These are phyloP conservation scores for Salix exigua DNA, from an alignment of 345 rosid species.

Conservation along the genomic window DNA sequence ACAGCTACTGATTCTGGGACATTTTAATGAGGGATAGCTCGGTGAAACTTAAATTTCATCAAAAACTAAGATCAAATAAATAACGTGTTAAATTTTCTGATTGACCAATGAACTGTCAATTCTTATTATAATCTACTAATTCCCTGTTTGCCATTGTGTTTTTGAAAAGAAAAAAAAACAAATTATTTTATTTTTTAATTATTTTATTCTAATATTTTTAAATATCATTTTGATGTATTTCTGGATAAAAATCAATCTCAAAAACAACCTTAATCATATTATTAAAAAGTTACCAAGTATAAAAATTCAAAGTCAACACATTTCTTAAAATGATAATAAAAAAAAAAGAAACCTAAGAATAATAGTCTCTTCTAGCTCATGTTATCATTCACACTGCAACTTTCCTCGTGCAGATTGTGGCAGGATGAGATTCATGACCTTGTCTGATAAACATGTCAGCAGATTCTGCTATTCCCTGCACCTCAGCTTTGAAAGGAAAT, in stretches of 20 bases:
- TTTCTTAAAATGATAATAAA: not conserved
- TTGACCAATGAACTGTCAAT: not conserved
- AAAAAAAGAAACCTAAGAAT: too few species aligned
- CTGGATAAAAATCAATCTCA: too few species aligned
- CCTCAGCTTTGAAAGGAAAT: constrained; percentile 63
- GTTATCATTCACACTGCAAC: constrained; percentile 41
- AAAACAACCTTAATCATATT: too few species aligned
- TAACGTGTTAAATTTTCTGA: not conserved
- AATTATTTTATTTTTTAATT: too few species aligned
- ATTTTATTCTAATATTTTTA: too few species aligned
- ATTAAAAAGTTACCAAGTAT: too few species aligned
- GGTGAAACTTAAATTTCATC: not conserved
- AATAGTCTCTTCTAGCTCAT: not conserved
- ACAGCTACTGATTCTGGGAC: not conserved
- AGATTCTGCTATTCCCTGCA: constrained; percentile 47
- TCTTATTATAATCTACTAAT: not conserved
- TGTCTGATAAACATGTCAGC: constrained; percentile 49
- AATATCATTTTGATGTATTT: too few species aligned
- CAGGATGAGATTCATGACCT: constrained; percentile 41
- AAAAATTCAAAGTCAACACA: not conserved
- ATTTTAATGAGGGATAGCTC: not conserved
- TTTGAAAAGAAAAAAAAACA: too few species aligned
- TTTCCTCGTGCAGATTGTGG: constrained; percentile 41
- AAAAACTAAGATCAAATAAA: not conserved
- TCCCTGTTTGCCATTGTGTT: too few species aligned